Percentiles rank a stretch among this genome's conserved stretches.
Conservation (phyloP, 2,329 filamentous ascomycete genomes). For the Sphaerulina vaccinii region DNA sequence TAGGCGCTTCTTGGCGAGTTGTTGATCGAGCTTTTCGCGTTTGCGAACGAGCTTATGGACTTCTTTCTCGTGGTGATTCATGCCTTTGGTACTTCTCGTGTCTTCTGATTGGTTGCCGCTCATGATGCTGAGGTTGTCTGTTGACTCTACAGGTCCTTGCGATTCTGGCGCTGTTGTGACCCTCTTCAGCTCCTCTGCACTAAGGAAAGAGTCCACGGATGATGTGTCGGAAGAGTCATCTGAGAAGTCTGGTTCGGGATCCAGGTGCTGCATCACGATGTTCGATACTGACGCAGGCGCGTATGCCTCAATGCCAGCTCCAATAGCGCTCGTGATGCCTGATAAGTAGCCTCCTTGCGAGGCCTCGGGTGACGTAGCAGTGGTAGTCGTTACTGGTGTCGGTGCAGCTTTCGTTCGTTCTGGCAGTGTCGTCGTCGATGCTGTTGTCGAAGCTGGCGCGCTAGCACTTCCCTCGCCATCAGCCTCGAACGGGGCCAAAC, state of each 20-base stretch:
- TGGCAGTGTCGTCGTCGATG: not conserved
- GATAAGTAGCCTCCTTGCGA: constrained; percentile 33
- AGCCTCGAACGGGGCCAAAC: not conserved
- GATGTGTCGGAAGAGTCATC: constrained; percentile 30
- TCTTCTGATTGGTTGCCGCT: constrained; percentile 24
- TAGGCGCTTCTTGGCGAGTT: constrained; percentile 57
- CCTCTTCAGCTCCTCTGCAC: constrained; percentile 43
- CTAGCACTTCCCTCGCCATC: not conserved
- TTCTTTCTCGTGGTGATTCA: constrained; percentile 57
- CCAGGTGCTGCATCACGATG: constrained; percentile 30
- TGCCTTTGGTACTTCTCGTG: constrained; percentile 15
- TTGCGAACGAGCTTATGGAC: constrained; percentile 63
- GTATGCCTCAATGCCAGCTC: constrained; percentile 36
- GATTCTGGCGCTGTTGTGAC: constrained; percentile 35
- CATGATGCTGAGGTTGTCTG: constrained; percentile 27
- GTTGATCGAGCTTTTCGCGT: constrained; percentile 62
- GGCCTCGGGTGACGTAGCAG: constrained; percentile 2
- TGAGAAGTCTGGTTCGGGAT: constrained; percentile 17
- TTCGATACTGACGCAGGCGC: constrained; percentile 36
- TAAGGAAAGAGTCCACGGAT: constrained; percentile 40
- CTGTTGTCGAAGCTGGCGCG: too few species aligned
- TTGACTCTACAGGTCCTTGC: constrained; percentile 21
- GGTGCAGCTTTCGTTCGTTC: not conserved
- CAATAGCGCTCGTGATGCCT: constrained; percentile 33
- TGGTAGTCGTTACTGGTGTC: not conserved